Evolutionary conservation across 495 filamentous ascomycete genomes (phyloP).

Genomic region (Xylaria curta): DNA sequence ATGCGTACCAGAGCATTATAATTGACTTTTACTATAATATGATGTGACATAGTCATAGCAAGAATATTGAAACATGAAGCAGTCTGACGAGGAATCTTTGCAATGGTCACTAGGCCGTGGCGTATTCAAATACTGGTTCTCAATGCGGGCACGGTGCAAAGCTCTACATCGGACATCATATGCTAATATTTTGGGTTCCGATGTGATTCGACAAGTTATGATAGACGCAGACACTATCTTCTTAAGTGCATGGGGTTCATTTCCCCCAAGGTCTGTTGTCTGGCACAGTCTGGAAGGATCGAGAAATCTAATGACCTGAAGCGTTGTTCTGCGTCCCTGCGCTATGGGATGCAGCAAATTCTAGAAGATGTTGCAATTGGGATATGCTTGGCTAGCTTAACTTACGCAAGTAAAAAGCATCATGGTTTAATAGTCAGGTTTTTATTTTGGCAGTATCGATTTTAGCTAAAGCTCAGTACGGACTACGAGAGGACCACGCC

Average conservation of each 20-base stretch:
- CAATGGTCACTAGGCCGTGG: not conserved
- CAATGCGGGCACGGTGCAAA: not conserved
- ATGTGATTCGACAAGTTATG: not conserved
- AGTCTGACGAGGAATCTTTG: not conserved
- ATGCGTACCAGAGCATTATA: not conserved
- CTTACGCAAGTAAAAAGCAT: not conserved
- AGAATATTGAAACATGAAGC: not conserved
- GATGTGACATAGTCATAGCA: not conserved
- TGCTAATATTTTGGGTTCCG: not conserved
- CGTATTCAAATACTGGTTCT: not conserved
- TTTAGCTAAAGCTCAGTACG: not conserved
- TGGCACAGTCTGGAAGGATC: too few relatives aligned
- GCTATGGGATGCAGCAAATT: not conserved
- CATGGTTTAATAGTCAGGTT: not conserved
- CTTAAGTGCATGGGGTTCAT: not conserved
- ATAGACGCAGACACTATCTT: not conserved
- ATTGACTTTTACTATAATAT: not conserved
- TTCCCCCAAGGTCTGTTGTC: not conserved
- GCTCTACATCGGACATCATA: not conserved
- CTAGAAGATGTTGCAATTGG: not conserved
- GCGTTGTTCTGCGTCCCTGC: not conserved
- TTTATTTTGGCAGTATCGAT: not conserved
- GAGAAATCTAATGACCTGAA: not conserved
- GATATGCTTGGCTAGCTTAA: not conserved
- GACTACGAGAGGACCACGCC: not conserved